phyloP scores from a whole-genome alignment of 1,139 yeast genomes.

The Tardiomyces digboiensis region DNA sequence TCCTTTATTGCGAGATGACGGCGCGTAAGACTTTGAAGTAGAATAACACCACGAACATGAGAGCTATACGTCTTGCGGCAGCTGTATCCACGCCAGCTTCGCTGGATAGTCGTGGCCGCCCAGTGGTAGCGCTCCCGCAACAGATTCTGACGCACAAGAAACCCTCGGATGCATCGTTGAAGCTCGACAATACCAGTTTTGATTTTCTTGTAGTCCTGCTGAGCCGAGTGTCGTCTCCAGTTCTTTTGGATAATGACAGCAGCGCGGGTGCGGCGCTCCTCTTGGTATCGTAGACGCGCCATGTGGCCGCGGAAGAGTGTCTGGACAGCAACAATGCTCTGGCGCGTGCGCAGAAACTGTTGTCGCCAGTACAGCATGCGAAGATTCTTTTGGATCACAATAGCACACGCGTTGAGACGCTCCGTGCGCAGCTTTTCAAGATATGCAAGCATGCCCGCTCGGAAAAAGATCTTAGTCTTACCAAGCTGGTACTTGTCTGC shows the following conservation, averaged over 20 bases:
- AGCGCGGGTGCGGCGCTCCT: slow-evolving; percentile 51
- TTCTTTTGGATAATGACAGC: slow-evolving; percentile 67
- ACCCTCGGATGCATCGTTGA: slow-evolving; percentile 66
- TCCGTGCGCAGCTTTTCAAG: slow-evolving; percentile 79
- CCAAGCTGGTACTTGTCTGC: slow-evolving; percentile 69
- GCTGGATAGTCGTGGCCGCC: slow-evolving; percentile 68
- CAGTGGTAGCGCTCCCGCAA: slow-evolving; percentile 40
- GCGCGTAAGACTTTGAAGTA: slow-evolving; percentile 72
- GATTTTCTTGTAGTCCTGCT: slow-evolving; percentile 37
- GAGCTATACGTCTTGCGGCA: slow-evolving; percentile 39
- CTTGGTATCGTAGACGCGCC: slow-evolving; percentile 47
- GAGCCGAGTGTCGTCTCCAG: slow-evolving; percentile 54
- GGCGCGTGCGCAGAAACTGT: slow-evolving; percentile 44
- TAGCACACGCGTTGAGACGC: slow-evolving; percentile 69
- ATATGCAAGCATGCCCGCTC: slow-evolving; percentile 88
- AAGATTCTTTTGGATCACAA: slow-evolving; percentile 77
- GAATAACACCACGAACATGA: slow-evolving; percentile 45
- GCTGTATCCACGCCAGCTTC: slow-evolving; percentile 47
- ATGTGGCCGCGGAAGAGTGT: slow-evolving; percentile 52
- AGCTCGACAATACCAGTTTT: slow-evolving; percentile 44
- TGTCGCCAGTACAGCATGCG: slow-evolving; percentile 58
- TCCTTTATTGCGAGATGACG: slow-evolving; percentile 63
- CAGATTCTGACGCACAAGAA: slow-evolving; percentile 42
- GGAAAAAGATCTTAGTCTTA: slow-evolving; percentile 78
- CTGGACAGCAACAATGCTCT: slow-evolving; percentile 52